A percentile compares a stretch with the other conserved stretches of the same genome.
phyloP scores from a whole-genome alignment of 805 yeast genomes.

The Blastobotrys parvus region DNA sequence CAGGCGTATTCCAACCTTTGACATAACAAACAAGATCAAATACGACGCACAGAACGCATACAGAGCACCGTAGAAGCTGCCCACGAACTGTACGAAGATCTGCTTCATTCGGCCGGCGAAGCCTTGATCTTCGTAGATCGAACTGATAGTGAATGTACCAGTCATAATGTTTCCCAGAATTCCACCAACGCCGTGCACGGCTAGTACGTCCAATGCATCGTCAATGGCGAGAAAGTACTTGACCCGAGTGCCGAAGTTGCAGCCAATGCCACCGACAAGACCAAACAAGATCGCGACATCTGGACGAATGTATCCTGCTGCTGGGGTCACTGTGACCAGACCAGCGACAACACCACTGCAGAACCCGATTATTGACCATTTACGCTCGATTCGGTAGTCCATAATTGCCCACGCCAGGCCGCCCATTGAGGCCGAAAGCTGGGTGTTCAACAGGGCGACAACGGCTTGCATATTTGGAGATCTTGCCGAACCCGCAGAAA shows the following conservation, averaged over 20 bases:
- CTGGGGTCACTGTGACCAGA: conserved; percentile 92
- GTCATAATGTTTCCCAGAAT: conserved; percentile 73
- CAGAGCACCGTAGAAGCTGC: conserved; percentile 54
- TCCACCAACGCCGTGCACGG: conserved; percentile 93
- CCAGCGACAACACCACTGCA: conserved; percentile 93
- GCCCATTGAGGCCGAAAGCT: conserved; percentile 88
- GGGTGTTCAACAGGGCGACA: conserved; percentile 90
- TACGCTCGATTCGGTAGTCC: conserved; percentile 80
- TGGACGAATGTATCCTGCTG: conserved; percentile 92
- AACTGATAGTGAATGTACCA: conserved; percentile 91
- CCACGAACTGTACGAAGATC: conserved; percentile 55
- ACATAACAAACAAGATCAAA: conserved; percentile 31
- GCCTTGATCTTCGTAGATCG: conserved; percentile 68
- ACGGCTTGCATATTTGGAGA: conserved; percentile 87
- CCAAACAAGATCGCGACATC: conserved; percentile 86
- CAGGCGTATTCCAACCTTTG: conserved; percentile 56
- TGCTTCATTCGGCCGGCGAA: neutral
- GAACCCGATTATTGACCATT: conserved; percentile 90
- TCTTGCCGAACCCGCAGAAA: conserved; percentile 98
- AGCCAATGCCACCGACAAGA: conserved; percentile 61
- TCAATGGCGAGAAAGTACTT: conserved; percentile 69
- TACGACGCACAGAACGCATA: conserved; percentile 50
- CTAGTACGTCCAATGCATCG: conserved; percentile 93
- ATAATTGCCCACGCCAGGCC: conserved; percentile 91
- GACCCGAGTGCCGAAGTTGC: conserved; percentile 80